Evolutionary conservation across 2,329 filamentous ascomycete genomes (phyloP).

Genomic region (Arthrinium puccinioides): DNA sequence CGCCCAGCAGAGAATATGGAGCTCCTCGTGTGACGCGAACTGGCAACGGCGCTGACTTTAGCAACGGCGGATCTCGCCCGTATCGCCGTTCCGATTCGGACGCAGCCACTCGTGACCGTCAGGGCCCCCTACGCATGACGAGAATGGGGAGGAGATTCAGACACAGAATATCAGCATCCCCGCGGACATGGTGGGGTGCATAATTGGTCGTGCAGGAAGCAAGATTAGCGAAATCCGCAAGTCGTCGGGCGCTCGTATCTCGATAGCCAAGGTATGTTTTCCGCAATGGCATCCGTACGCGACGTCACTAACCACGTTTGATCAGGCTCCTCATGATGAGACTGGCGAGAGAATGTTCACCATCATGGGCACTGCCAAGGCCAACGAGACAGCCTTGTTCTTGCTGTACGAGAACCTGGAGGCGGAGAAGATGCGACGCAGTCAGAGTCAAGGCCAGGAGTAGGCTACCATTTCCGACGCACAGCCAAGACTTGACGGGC

Average conservation of each 20-base stretch:
- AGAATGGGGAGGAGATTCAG: slow-evolving; percentile 95
- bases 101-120: slow-evolving; percentile 69
- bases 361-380: slow-evolving; percentile 89
- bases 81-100: slow-evolving; percentile 83
- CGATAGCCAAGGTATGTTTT: slow-evolving; percentile 73
- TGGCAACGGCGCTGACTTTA: slow-evolving; percentile 96
- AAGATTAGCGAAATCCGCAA: slow-evolving; percentile 99
- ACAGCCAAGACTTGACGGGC: no score
- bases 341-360: slow-evolving; percentile 99
- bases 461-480: no score
- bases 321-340: slow-evolving; percentile 81
- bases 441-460: slow-evolving; percentile 58
- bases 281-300: no score
- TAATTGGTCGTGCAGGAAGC: slow-evolving; percentile 88
- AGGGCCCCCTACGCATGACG: slow-evolving; percentile 84
- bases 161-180: slow-evolving; percentile 99
- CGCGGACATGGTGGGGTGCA: slow-evolving; percentile 99
- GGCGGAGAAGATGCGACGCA: slow-evolving; percentile 97
- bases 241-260: slow-evolving; percentile 92
- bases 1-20: slow-evolving; percentile 46
- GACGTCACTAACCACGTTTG: slow-evolving; percentile 9
- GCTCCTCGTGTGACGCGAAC: slow-evolving; percentile 81
- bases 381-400: slow-evolving; percentile 93
- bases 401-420: slow-evolving; percentile 98
- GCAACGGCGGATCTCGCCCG: slow-evolving; percentile 63